These are phyloP conservation scores for Hypericum perforatum DNA, from an alignment of 345 rosid genomes.

Conservation along the genomic window DNA sequence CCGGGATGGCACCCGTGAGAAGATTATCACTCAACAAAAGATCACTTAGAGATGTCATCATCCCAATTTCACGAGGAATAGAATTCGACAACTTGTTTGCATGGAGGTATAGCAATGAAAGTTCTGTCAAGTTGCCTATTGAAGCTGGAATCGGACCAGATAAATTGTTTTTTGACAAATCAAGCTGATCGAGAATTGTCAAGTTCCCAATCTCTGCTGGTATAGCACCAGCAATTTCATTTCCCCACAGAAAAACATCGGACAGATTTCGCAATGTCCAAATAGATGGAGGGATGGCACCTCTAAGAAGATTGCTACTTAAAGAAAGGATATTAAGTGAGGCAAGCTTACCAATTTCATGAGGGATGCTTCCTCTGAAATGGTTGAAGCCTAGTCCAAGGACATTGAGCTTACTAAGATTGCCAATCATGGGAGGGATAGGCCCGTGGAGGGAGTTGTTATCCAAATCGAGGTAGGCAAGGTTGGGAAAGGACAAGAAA, in stretches of 20 bases:
- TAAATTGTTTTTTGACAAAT: not conserved
- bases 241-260: not conserved
- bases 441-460: constrained; percentile 13
- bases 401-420: constrained; percentile 12
- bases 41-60: not conserved
- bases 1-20: constrained; percentile 5
- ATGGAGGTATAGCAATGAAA: not conserved
- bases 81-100: constrained; percentile 17
- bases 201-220: constrained; percentile 8
- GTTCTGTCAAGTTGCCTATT: not conserved
- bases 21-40: constrained; percentile 11
- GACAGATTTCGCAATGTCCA: not conserved
- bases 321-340: not conserved
- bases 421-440: constrained; percentile 14
- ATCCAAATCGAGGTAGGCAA: no score
- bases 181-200: not conserved
- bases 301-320: not conserved
- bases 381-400: constrained; percentile 10
- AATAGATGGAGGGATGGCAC: constrained; percentile 1
- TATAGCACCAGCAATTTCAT: not conserved
- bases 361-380: constrained; percentile 5
- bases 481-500: no score
- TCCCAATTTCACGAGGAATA: constrained; percentile 13
- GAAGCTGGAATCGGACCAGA: constrained; percentile 1
- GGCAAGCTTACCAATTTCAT: not conserved